Evolutionary conservation across 805 yeast species (phyloP), one percentile per base, ranked within the genome.

Genomic region (Ogataea neopini): DNA sequence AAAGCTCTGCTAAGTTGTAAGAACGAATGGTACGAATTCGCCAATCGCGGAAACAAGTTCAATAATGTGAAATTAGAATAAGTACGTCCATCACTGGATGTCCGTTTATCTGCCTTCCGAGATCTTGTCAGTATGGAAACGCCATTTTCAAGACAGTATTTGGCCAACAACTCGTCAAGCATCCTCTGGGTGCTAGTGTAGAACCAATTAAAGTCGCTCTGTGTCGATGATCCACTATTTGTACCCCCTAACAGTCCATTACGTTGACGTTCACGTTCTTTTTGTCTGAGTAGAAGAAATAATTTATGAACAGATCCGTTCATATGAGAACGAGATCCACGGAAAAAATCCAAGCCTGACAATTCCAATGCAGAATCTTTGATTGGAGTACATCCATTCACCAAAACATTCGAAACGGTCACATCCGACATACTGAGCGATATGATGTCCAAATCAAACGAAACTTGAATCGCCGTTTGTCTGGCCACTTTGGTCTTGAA

Each of bases 131-230:
- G 46, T 4, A 70, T 40, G 4, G 63, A 59, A 2, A 71, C 47
- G 3, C 54, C 46, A 8, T 66, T 49, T 5, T 53, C 40, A 1
- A 43, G 17, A 18, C 67, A 62, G 49, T 53, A 69, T n/a, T 48
- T 36, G 1, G 69, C 55, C 18, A 67, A 49, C 23, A 62, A 41
- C 43, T 70, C 70, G 40, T 70, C 68, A n/a, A 68, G 52, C 30
- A 69, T 41, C 7, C 63, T 22, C 25, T 52, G 40, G 1, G 62
- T 35, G 48, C 62, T 70, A 15, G 51, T 53, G 20, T 53, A 30
- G 32, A 64, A 53, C 63, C 64, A 58, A 13, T 40, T 15, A 37
- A 35, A 23, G 34, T 51, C 41, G 15, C 52, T 51, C 14, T 13
- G 13, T 2, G 32, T 36, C 17, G 23, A 5, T 1, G 11, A 18